Percentiles rank a stretch among this genome's conserved stretches.
Evolutionary conservation across 495 filamentous ascomycete species (phyloP).

Genomic region (Jackrogersella minutella): DNA sequence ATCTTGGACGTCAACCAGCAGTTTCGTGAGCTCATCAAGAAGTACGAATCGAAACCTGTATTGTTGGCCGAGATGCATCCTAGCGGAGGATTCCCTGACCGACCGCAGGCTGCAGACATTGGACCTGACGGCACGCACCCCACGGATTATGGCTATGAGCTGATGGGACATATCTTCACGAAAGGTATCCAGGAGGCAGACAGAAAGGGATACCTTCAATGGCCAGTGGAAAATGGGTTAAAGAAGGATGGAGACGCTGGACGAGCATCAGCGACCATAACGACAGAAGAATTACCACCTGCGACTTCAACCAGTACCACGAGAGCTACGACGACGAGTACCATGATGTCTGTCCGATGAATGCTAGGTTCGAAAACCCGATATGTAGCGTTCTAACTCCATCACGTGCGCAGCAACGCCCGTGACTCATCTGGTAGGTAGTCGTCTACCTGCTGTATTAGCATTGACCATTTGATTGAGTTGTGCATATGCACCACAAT

Average conservation of each 20-base stretch:
- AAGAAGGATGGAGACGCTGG: slow-evolving; percentile 40
- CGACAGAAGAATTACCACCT: slow-evolving; percentile 29
- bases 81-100: slow-evolving; percentile 36
- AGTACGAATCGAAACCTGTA: slow-evolving; percentile 39
- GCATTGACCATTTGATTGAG: no score
- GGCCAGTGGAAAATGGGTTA: slow-evolving; percentile 45
- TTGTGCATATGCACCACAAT: background rate
- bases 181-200: slow-evolving; percentile 47
- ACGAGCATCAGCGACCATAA: slow-evolving; percentile 18
- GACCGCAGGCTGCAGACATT: slow-evolving; percentile 35
- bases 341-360: background rate
- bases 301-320: background rate
- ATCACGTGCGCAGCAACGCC: no score
- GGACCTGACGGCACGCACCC: slow-evolving; percentile 50
- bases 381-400: background rate
- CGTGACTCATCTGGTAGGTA: no score
- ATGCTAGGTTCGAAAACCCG: background rate
- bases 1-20: slow-evolving; percentile 49
- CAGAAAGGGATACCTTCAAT: slow-evolving; percentile 45
- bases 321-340: background rate
- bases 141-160: slow-evolving; percentile 52
- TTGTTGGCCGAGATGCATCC: slow-evolving; percentile 44
- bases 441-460: background rate
- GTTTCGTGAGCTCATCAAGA: slow-evolving; percentile 40
- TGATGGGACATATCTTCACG: slow-evolving; percentile 54